Percentiles rank a stretch among this genome's conserved stretches.
phyloP scores from a whole-genome alignment of 2,329 filamentous ascomycete genomes.

The Aspergillus caelatus region DNA sequence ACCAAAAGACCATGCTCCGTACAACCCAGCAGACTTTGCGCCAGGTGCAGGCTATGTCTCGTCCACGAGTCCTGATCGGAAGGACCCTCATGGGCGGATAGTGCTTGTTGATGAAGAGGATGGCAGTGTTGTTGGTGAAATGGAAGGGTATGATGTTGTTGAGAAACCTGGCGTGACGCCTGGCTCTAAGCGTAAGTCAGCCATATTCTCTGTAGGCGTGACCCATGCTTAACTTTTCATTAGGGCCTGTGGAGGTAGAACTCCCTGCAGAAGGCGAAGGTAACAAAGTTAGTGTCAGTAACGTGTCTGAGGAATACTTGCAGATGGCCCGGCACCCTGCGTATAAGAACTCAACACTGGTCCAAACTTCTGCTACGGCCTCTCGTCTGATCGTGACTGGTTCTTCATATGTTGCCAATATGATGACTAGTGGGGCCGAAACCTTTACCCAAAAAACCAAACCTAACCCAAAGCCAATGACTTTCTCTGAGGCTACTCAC shows the following conservation, averaged over 20 bases:
- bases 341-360: constrained; percentile 85
- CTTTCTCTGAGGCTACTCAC: constrained; percentile 84
- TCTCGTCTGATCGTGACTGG: constrained; percentile 91
- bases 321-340: constrained; percentile 81
- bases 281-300: constrained; percentile 51
- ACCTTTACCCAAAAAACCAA: constrained; percentile 79
- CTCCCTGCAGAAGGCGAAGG: constrained; percentile 50
- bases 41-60: constrained; percentile 77
- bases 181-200: constrained; percentile 80
- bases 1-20: constrained; percentile 53
- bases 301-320: constrained; percentile 63
- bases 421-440: constrained; percentile 76
- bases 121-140: constrained; percentile 89
- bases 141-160: constrained; percentile 79
- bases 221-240: constrained; percentile 14
- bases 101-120: constrained; percentile 95
- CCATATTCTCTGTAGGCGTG: neutral
- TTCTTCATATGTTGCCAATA: constrained; percentile 76
- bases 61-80: constrained; percentile 31
- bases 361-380: constrained; percentile 82
- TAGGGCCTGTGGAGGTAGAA: constrained; percentile 53
- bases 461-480: constrained; percentile 77
- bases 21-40: constrained; percentile 80
- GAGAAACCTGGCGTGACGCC: constrained; percentile 75
- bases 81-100: constrained; percentile 68